Percentiles rank a stretch among this genome's conserved stretches.
Conservation (phyloP, 495 filamentous ascomycete species). For the Patellaria atrata region DNA sequence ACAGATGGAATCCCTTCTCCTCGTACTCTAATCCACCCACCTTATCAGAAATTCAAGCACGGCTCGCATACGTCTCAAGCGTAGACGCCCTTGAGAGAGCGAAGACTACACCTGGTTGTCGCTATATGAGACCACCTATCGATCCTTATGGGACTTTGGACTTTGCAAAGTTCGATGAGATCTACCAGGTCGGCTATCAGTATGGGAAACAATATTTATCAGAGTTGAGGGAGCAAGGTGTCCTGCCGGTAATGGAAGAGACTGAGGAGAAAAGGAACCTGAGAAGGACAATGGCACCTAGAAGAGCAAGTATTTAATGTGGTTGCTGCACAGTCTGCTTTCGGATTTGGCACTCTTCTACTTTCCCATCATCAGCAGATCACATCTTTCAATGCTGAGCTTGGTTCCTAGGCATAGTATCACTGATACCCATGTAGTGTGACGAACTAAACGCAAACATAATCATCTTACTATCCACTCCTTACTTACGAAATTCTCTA, state of each 20-base stretch:
- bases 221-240: slow-evolving; percentile 58
- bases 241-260: slow-evolving; percentile 53
- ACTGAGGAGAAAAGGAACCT: slow-evolving; percentile 79
- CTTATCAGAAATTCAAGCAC: slow-evolving; percentile 85
- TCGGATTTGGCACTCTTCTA: too few relatives aligned
- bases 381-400: too few relatives aligned
- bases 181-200: slow-evolving; percentile 74
- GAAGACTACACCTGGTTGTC: slow-evolving; percentile 71
- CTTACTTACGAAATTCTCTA: too few relatives aligned
- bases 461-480: too few relatives aligned
- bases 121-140: slow-evolving; percentile 92
- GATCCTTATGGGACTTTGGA: slow-evolving; percentile 89
- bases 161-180: slow-evolving; percentile 95
- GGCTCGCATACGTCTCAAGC: slow-evolving; percentile 83
- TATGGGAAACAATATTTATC: slow-evolving; percentile 70
- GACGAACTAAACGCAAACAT: too few relatives aligned
- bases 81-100: slow-evolving; percentile 89
- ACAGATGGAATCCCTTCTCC: slow-evolving; percentile 94
- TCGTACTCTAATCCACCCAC: slow-evolving; percentile 80
- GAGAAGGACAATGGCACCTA: slow-evolving; percentile 83
- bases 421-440: too few relatives aligned
- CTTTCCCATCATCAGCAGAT: too few relatives aligned
- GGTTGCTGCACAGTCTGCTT: slow-evolving; percentile 1
- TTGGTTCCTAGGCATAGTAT: too few relatives aligned
- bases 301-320: slow-evolving; percentile 70